phyloP scores from a whole-genome alignment of 2,329 filamentous ascomycete species.

The Annulohypoxylon truncatum region DNA sequence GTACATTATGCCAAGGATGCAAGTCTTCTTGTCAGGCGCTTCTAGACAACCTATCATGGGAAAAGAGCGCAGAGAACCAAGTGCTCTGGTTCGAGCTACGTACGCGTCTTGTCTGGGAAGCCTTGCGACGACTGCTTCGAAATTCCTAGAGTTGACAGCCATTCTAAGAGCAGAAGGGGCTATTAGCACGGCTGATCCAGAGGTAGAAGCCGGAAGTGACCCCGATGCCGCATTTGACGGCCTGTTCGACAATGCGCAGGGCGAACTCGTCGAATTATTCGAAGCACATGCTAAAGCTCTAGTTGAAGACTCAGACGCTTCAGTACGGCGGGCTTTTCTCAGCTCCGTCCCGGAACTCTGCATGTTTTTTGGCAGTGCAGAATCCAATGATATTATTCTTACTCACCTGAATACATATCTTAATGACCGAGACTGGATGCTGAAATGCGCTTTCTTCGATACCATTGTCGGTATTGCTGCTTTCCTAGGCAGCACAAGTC shows the following conservation, averaged over 20 bases:
- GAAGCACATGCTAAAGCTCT: constrained; percentile 90
- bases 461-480: constrained; percentile 92
- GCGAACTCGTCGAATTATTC: constrained; percentile 84
- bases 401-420: constrained; percentile 97
- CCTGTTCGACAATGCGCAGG: constrained; percentile 87
- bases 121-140: constrained; percentile 84
- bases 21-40: constrained; percentile 62
- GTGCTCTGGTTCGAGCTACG: constrained; percentile 82
- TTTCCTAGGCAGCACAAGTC: constrained; percentile 86
- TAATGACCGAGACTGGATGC: constrained; percentile 94
- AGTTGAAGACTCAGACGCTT: constrained; percentile 85
- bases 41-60: constrained; percentile 51
- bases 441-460: constrained; percentile 97
- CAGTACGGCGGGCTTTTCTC: constrained; percentile 90
- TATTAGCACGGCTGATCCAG: constrained; percentile 79
- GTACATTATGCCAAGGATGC: constrained; percentile 74
- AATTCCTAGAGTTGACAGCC: constrained; percentile 91
- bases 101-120: constrained; percentile 94
- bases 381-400: constrained; percentile 94
- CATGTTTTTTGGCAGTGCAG: constrained; percentile 92
- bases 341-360: constrained; percentile 92
- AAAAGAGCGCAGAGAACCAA: constrained; percentile 62
- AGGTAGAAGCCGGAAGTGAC: constrained; percentile 77
- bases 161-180: constrained; percentile 86
- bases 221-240: constrained; percentile 80